Evolutionary conservation across 345 rosid species (phyloP).

Genomic region (Geranium brycei): DNA sequence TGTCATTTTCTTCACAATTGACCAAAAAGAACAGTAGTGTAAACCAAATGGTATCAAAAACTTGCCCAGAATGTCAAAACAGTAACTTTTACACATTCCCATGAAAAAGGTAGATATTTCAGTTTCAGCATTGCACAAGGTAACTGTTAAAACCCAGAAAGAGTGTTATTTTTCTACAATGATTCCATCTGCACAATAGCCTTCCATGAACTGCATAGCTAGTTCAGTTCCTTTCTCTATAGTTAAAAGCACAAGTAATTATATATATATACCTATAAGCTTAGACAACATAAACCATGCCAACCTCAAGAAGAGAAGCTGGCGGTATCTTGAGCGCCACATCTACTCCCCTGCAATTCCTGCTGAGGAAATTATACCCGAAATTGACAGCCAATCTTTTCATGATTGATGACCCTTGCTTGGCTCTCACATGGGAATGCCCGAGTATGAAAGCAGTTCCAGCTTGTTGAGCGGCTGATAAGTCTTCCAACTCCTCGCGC

Average conservation of each 20-base stretch:
- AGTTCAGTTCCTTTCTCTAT: neutral
- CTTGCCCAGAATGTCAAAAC: no score
- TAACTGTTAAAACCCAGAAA: no score
- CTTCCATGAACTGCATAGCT: neutral
- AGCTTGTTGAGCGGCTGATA: constrained; percentile 54
- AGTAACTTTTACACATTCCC: no score
- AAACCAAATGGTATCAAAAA: no score
- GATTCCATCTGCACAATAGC: neutral
- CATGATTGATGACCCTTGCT: constrained; percentile 79
- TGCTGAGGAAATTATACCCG: constrained; percentile 77
- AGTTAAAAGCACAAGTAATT: constrained; percentile 3
- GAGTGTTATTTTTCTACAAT: neutral
- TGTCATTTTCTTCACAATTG: no score
- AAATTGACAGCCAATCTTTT: constrained; percentile 63
- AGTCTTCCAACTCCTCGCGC: constrained; percentile 57
- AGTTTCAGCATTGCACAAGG: no score
- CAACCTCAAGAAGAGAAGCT: constrained; percentile 77
- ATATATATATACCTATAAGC: neutral
- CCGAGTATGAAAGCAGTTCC: constrained; percentile 90
- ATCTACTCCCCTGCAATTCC: constrained; percentile 86
- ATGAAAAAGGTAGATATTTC: no score
- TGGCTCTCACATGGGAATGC: constrained; percentile 84
- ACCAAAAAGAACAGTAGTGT: no score
- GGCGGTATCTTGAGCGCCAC: constrained; percentile 90
- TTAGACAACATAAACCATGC: constrained; percentile 86